Conservation (phyloP, 768 basidiomycete species). For the Tulasnella calospora region DNA sequence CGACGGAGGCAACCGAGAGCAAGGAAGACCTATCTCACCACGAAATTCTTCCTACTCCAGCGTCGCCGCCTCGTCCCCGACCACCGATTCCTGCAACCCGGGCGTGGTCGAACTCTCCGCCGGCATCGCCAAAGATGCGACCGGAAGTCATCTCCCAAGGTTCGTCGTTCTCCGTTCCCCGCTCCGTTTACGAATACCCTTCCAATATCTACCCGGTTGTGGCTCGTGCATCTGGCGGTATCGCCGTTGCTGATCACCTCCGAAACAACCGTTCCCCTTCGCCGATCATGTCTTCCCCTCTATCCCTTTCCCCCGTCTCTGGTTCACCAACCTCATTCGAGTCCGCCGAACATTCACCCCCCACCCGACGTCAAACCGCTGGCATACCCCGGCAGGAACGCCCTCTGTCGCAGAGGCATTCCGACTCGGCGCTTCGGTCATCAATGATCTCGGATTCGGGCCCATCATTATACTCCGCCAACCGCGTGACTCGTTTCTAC, state of each 20-base stretch:
- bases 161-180: constrained; percentile 26
- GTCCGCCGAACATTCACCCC: constrained; percentile 17
- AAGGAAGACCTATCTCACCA: not conserved
- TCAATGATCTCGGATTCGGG: constrained; percentile 20
- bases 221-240: constrained; percentile 10
- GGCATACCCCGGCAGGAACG: not conserved
- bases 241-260: constrained; percentile 13
- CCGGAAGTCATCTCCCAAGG: constrained; percentile 25
- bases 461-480: not conserved
- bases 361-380: constrained; percentile 6
- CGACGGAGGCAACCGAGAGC: constrained; percentile 6
- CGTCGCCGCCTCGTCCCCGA: constrained; percentile 24
- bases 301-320: constrained; percentile 11
- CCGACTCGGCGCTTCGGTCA: constrained; percentile 6
- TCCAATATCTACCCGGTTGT: constrained; percentile 8
- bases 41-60: constrained; percentile 8
- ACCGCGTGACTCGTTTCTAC: constrained; percentile 10
- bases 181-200: constrained; percentile 24
- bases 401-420: constrained; percentile 5
- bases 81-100: constrained; percentile 20
- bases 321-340: constrained; percentile 3
- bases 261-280: constrained; percentile 12
- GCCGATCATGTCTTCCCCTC: constrained; percentile 14
- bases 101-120: constrained; percentile 19
- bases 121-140: constrained; percentile 6